Conservation (phyloP, 768 basidiomycete genomes). For the Tephrocybe rancida region DNA sequence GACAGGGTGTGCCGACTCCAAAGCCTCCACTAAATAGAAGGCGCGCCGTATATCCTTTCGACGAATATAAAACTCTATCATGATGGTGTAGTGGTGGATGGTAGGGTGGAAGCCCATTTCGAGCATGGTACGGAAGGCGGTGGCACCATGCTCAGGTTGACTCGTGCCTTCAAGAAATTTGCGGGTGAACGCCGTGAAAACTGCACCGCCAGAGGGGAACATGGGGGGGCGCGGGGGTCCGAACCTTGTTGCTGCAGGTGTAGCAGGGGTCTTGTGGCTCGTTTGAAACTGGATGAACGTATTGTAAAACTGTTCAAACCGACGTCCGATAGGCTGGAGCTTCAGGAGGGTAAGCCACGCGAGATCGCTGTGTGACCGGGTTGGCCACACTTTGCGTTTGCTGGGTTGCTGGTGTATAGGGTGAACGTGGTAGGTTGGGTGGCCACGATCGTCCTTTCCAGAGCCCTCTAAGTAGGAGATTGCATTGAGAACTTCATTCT, state of each 20-base stretch:
- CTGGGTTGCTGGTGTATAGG: conserved; percentile 6
- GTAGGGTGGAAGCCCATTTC: conserved; percentile 45
- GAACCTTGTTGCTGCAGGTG: too few relatives aligned
- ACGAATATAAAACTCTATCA: conserved; percentile 48
- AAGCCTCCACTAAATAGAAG: conserved; percentile 40
- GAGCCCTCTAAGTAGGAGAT: conserved; percentile 11
- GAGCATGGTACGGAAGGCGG: conserved; percentile 57
- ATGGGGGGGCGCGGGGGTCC: conserved; percentile 25
- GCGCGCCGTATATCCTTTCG: conserved; percentile 35
- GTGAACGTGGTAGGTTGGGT: conserved; percentile 4
- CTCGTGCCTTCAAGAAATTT: conserved; percentile 31
- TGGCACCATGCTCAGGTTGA: conserved; percentile 33
- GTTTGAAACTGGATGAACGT: conserved; percentile 26
- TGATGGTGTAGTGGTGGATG: conserved; percentile 49
- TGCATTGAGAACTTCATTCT: conserved; percentile 29
- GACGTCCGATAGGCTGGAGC: conserved; percentile 20
- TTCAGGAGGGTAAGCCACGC: conserved; percentile 42
- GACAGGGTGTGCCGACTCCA: conserved; percentile 32
- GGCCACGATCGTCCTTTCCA: not conserved
- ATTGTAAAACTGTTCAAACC: conserved; percentile 43
- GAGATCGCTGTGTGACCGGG: conserved; percentile 32
- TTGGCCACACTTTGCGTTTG: conserved; percentile 35
- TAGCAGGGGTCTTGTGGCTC: not conserved
- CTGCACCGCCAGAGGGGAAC: conserved; percentile 25
- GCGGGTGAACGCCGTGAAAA: conserved; percentile 63